These are phyloP conservation scores for Omphalotus guepiniiformis DNA, from an alignment of 768 basidiomycete species.

Conservation along the genomic window DNA sequence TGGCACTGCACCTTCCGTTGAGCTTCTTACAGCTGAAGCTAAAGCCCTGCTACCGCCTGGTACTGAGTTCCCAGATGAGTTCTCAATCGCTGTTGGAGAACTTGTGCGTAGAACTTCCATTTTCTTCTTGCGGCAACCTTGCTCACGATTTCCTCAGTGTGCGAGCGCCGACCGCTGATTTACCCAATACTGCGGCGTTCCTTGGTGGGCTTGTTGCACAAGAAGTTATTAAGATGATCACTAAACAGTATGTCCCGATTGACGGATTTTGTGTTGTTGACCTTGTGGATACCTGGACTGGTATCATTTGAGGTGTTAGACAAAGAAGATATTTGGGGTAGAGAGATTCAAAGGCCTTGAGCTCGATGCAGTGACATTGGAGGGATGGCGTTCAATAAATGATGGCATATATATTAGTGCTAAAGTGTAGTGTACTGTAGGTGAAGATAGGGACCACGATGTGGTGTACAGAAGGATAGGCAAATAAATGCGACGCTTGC, in stretches of 20 bases:
- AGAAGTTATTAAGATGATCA: conserved; percentile 96
- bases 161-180: conserved; percentile 76
- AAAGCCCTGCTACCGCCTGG: conserved; percentile 45
- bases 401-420: too few relatives aligned
- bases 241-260: conserved; percentile 91
- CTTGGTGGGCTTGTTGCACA: conserved; percentile 93
- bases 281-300: conserved; percentile 77
- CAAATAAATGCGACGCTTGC: too few relatives aligned
- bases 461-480: too few relatives aligned
- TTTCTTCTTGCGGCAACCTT: conserved; percentile 2
- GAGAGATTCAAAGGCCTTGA: too few relatives aligned
- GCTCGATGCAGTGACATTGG: too few relatives aligned
- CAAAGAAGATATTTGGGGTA: too few relatives aligned
- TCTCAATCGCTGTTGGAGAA: conserved; percentile 66
- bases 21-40: conserved; percentile 47
- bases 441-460: too few relatives aligned
- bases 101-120: conserved; percentile 53
- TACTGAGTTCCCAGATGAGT: conserved; percentile 48
- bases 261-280: conserved; percentile 83
- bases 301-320: too few relatives aligned
- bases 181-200: conserved; percentile 92
- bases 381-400: too few relatives aligned
- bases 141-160: conserved; percentile 42
- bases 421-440: too few relatives aligned
- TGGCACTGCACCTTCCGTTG: conserved; percentile 37